Conservation (phyloP, 1,284 basidiomycete species). For the Puccinia horiana region DNA sequence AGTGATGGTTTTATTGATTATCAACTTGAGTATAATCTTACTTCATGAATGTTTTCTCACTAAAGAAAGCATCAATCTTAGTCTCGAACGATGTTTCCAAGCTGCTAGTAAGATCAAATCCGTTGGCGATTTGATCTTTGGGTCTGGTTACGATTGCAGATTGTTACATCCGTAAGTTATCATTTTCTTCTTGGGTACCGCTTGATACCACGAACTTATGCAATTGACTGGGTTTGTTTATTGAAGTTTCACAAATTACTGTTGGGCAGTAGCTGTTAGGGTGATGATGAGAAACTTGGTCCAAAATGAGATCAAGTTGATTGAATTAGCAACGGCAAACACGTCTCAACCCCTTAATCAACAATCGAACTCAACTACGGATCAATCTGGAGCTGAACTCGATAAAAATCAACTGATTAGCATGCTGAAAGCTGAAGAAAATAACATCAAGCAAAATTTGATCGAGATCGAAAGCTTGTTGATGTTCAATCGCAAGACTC, state of each 20-base stretch:
- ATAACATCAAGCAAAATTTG: constrained; percentile 14
- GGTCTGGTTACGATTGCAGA: constrained; percentile 25
- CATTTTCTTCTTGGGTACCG: not conserved
- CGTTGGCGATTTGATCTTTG: not conserved
- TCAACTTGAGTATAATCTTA: constrained; percentile 26
- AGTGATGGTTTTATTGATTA: constrained; percentile 14
- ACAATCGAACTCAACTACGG: not conserved
- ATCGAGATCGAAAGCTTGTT: constrained; percentile 15
- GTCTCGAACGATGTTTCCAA: constrained; percentile 23
- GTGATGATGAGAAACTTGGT: constrained; percentile 25
- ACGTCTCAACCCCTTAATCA: not conserved
- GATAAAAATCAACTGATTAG: not conserved
- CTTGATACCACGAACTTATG: not conserved
- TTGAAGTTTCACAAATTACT: constrained; percentile 37
- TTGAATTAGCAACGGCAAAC: constrained; percentile 17
- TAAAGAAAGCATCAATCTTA: constrained; percentile 1
- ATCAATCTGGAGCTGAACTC: not conserved
- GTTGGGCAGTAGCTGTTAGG: constrained; percentile 28
- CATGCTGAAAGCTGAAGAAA: constrained; percentile 9
- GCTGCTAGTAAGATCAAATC: constrained; percentile 16
- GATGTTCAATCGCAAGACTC: not conserved
- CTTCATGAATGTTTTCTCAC: constrained; percentile 35
- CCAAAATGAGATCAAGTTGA: constrained; percentile 29
- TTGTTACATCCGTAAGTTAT: constrained; percentile 35
- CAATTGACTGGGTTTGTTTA: not conserved